Conservation (phyloP, 495 filamentous ascomycete species). For the Parachaetomium inaequale region DNA sequence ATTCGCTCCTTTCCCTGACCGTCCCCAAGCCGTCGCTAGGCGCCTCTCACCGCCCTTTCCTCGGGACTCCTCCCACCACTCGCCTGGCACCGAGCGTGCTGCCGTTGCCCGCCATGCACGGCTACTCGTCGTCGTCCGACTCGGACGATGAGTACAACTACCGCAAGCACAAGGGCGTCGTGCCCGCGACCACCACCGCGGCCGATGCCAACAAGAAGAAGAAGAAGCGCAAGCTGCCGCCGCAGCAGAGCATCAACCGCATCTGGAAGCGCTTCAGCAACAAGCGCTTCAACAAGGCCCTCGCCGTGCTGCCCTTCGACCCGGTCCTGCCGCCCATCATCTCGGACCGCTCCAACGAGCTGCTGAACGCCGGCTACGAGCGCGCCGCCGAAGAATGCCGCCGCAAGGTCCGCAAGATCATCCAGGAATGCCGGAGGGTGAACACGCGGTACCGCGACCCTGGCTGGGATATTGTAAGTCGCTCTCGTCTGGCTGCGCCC, state of each 20-base stretch:
- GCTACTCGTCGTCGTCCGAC: conserved; percentile 37
- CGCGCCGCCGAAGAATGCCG: conserved; percentile 70
- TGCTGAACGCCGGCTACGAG: conserved; percentile 61
- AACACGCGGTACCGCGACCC: conserved; percentile 91
- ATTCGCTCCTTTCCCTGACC: neutral
- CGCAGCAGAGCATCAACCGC: conserved; percentile 70
- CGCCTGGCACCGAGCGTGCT: neutral
- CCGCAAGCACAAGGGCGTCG: conserved; percentile 30
- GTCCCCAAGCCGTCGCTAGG: neutral
- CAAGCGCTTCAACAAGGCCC: conserved; percentile 51
- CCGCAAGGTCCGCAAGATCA: conserved; percentile 79
- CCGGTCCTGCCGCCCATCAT: conserved; percentile 45
- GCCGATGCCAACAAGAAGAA: conserved; percentile 45
- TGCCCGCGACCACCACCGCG: conserved; percentile 18
- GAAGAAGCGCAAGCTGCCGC: conserved; percentile 58
- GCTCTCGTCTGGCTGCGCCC: too few relatives aligned
- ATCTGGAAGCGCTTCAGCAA: conserved; percentile 79
- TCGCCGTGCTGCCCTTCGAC: conserved; percentile 47
- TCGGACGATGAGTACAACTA: conserved; percentile 36
- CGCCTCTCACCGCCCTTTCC: neutral
- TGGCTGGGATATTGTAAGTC: conserved; percentile 74
- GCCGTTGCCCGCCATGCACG: conserved; percentile 32
- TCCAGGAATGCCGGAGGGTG: conserved; percentile 74
- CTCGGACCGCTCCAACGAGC: conserved; percentile 46
- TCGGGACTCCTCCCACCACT: neutral